Base-by-base conservation (phyloP, 169 alveolate species). In the Perkinsus olseni region DNA sequence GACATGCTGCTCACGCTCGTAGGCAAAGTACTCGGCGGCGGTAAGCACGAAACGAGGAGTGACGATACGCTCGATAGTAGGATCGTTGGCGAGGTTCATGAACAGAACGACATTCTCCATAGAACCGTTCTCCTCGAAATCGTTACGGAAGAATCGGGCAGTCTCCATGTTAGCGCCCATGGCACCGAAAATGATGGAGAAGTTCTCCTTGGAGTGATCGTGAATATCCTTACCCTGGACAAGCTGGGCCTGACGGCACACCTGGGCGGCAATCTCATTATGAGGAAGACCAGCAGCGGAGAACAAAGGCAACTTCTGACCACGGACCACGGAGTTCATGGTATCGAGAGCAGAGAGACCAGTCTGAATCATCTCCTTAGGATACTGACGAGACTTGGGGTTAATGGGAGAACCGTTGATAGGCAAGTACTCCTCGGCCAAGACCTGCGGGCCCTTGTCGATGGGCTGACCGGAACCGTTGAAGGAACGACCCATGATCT, bases 201-300 rank as follows among this genome's bases (percentile, higher is more conserved):
- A 99, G 97, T 99, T 99, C 94, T 99, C 99, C 91, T 98, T 99
- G 91, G 99, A 97, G 94, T 98, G 99, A 96, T 99, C 99, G 92
- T 96, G 94, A 28, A 98, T 99, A 95, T 99, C 99, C 97, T 99
- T 99, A 17, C 99, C 99, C 91, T 95, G 92, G 37, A 99, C 99
- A 92, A 99, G 95, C 38, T 99, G 96, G 39, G 99, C 99, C 95
- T 99, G 99, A 74, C 99, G 96, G 95, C 99, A 99, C 94, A 99
- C 99, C 96, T 99, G 99, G 36, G 99, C 99, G 74, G 99, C 99
- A 90, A 99, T 99, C 96, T 99, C 99, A 96, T 99, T 99, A 96
- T 99, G 99, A 39, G 99, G 99, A 34, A 99, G 97, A 94, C 99
- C 99, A n/a, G 99, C 99, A 45, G 99, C 99, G 37, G 99, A 98